A percentile compares a stretch with the other conserved stretches of the same genome.
Evolutionary conservation across 2,329 filamentous ascomycete genomes (phyloP).

Genomic region (Arthrobotrys iridis): DNA sequence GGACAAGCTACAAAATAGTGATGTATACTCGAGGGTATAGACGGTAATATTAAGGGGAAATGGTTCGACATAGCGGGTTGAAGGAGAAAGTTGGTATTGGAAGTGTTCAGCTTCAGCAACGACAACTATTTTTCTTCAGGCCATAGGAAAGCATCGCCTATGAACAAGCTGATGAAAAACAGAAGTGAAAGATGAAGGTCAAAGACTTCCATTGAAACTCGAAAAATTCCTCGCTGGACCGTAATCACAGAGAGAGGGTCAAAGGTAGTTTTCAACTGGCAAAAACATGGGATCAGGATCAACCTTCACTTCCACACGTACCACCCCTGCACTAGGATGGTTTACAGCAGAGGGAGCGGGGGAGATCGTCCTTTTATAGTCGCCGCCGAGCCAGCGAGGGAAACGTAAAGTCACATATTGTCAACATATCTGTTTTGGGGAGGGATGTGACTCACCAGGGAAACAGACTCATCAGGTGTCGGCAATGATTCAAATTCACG

Average conservation of each 20-base stretch:
- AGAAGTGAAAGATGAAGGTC: not conserved
- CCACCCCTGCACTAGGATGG: constrained; percentile 33
- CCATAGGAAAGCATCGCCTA: constrained; percentile 23
- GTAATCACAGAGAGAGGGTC: constrained; percentile 3
- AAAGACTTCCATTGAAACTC: not conserved
- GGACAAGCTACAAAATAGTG: no score
- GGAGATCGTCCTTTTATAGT: constrained; percentile 30
- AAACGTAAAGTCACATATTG: not conserved
- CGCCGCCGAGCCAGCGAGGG: not conserved
- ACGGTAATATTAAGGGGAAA: no score
- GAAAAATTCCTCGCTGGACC: constrained; percentile 31
- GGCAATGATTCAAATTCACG: not conserved
- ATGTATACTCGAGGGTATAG: no score
- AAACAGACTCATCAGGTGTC: not conserved
- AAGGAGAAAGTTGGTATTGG: no score
- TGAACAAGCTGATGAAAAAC: constrained; percentile 40
- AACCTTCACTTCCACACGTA: constrained; percentile 43
- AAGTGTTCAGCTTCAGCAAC: no score
- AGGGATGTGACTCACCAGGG: not conserved
- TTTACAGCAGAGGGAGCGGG: not conserved
- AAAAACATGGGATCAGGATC: constrained; percentile 43
- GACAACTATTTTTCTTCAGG: constrained; percentile 23
- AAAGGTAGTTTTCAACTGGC: constrained; percentile 41
- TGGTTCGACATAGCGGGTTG: no score
- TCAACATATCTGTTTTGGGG: not conserved